These are phyloP conservation scores for Mucor sp. DNA, from an alignment of 371 early-diverging fungal species.

Conservation along the genomic window DNA sequence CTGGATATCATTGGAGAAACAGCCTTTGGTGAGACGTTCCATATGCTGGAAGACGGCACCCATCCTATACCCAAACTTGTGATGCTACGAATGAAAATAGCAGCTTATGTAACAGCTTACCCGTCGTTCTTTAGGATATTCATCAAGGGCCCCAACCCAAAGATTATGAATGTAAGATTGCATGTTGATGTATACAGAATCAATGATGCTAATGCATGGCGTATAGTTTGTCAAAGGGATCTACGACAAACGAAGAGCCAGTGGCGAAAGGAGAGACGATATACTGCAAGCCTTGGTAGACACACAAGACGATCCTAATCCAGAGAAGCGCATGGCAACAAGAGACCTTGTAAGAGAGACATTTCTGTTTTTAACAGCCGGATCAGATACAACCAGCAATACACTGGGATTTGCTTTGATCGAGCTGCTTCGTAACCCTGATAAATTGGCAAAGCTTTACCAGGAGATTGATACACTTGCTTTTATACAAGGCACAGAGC, in stretches of 20 bases:
- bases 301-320: background rate
- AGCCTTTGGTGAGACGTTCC: background rate
- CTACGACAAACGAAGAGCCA: background rate
- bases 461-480: background rate
- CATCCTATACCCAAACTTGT: background rate
- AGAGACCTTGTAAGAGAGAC: background rate
- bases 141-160: background rate
- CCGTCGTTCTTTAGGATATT: background rate
- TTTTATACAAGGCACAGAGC: background rate
- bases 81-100: background rate
- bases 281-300: background rate
- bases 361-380: background rate
- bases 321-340: background rate
- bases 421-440: background rate
- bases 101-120: background rate
- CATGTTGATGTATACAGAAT: too few relatives aligned
- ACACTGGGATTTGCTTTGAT: background rate
- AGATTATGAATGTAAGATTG: background rate
- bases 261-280: background rate
- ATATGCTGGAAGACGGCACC: background rate
- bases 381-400: background rate
- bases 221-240: background rate
- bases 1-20: background rate
- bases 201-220: background rate
- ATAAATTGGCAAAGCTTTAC: background rate